Base-by-base conservation (phyloP, 192 early-diverging fungal genomes). In the Coemansia sp. region DNA sequence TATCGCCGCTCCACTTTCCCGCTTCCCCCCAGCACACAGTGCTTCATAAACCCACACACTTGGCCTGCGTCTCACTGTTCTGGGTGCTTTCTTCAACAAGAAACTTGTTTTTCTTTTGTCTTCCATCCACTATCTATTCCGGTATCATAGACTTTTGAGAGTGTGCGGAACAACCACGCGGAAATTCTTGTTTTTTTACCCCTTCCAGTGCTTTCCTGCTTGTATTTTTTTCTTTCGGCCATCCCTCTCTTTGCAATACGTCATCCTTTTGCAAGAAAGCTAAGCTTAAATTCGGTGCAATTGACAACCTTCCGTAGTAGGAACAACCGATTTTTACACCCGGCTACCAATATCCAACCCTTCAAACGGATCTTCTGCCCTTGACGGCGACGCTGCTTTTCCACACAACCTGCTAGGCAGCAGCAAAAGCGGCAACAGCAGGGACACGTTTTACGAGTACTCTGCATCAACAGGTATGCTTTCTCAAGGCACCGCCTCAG, bases 381-480 rank as follows among this genome's bases (percentile, higher is more conserved):
- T 25, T 25, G 49, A 7, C 9, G 22, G 49, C 8, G 22, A 13
- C 49, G 25, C 49, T 1, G 23, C 22, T 25, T 13, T 52, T 52
- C 22, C 49, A 25, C 49, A 52, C 20, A 25, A 14, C 23, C 6
- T 52, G 22, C 2, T 52, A 52, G 49, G 23, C 22, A 52, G 49
- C 23, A 52, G 49, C 49, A 48, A 48, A 3, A 48, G n/a, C 19
- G 10, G 6, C 22, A 52, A 11, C 49, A 52, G 22, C 49, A 52
- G 20, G 2, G 49, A 52, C 49, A 25, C 49, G 22, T 25, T 52
- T 52, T 52, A 52, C 49, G 22, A 52, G 49, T 25, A 19, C 55
- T n/a, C 33, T 57, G 34, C 15, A n/a, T 35, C 55, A 15, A 36
- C 55, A 57, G 55, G 34, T 4, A 57, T 57, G 55, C 55, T 57